Base-by-base conservation (phyloP, 78 protist species). In the Planoprotostelium fungivorum region DNA sequence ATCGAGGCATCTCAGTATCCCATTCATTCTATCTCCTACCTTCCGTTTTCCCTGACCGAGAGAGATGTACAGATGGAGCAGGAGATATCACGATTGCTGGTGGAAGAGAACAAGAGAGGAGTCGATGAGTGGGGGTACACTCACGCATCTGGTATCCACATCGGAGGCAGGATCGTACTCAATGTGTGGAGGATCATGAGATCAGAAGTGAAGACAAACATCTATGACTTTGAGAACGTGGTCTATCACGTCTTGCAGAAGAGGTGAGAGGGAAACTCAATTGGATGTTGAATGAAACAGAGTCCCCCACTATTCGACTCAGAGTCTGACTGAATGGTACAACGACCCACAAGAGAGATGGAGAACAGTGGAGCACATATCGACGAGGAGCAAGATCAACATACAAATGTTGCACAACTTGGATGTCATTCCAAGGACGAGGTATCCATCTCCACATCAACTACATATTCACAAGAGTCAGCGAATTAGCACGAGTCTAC, bases 401-500 rank as follows among this genome's bases (percentile, higher is more conserved):
- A 84, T 94, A 28, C 38, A 87, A n/a, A 34, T 97, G 36, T 1
- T 94, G 1, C 86, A 91, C 29, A 28, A 89, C 10, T 89, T 94
- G 34, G 96, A 97, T 63, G 1, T 96, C 28, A 87, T 98, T n/a
- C 88, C 87, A 0, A 90, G 98, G 29, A 98, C 98, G 0, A 28
- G 89, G 0, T 87, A 36, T 36, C 31, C 25, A 29, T 5, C 1
- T 36, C 88, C 39, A 28, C 63, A 28, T 36, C 16, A 25, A 16
- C 5, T 5, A 35, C 16, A 36, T 36, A 85, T 85, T 5, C 5
- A 5, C 35, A 29, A 5, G 39, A 1, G 31, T 38, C 31, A 90
- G 93, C 84, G 99, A 98, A 86, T 89, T 97, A 0, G 96, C 99
- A 0, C 92, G 98, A 0, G 93, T 98, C 29, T 96, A 95, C 89